Percentiles rank a stretch among this genome's conserved stretches.
phyloP scores from a whole-genome alignment of 2,329 filamentous ascomycete genomes.

The Juglanconis juglandina region DNA sequence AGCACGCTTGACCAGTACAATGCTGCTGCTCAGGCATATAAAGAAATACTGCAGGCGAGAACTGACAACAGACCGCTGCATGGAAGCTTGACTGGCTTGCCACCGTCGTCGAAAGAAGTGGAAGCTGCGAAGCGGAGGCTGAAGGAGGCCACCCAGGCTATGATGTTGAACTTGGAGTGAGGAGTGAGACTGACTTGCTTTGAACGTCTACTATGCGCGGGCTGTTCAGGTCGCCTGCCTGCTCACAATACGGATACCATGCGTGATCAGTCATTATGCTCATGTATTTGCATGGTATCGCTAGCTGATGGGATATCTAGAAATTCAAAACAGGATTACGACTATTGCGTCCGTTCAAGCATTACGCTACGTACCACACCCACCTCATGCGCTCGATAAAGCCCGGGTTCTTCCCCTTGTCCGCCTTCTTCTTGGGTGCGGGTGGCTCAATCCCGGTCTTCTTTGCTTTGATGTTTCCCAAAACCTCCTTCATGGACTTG shows the following conservation, averaged over 20 bases:
- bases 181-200: no score
- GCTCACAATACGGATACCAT: neutral
- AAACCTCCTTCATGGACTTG: neutral
- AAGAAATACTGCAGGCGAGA: slow-evolving; percentile 9
- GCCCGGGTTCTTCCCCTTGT: slow-evolving; percentile 3
- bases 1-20: slow-evolving; percentile 10
- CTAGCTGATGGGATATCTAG: neutral
- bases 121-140: slow-evolving; percentile 10
- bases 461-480: neutral
- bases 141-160: slow-evolving; percentile 11
- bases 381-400: slow-evolving; percentile 7
- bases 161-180: slow-evolving; percentile 14
- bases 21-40: slow-evolving; percentile 7
- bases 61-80: slow-evolving; percentile 7
- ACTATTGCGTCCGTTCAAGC: neutral
- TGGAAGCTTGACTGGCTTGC: slow-evolving; percentile 14
- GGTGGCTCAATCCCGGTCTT: neutral
- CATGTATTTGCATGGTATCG: neutral
- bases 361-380: slow-evolving; percentile 6
- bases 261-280: neutral
- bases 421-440: neutral
- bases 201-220: neutral
- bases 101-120: slow-evolving; percentile 10
- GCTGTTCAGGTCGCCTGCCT: neutral
- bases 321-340: neutral